phyloP scores from a whole-genome alignment of 441 rosid species.

The Erysimum cheiri region DNA sequence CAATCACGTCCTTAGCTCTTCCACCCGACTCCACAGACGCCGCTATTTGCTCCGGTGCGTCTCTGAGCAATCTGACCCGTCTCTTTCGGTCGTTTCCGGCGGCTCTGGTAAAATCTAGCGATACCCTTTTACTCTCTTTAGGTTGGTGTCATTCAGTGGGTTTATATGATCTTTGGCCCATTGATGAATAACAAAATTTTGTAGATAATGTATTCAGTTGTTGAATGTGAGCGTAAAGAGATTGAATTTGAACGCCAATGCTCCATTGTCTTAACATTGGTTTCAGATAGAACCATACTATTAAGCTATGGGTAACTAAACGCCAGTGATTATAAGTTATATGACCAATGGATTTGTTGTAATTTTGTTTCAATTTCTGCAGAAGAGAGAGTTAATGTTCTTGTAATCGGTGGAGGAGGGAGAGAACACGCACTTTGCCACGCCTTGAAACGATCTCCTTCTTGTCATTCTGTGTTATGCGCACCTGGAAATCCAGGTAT shows the following conservation, averaged over 20 bases:
- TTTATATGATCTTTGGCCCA: neutral
- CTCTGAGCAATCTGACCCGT: conserved; percentile 42
- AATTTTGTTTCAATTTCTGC: conserved; percentile 32
- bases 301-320: neutral
- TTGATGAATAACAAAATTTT: neutral
- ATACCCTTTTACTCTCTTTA: conserved; percentile 26
- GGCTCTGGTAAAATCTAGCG: conserved; percentile 48
- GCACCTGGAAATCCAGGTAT: conserved; percentile 95
- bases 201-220: neutral
- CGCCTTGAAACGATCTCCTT: conserved; percentile 77
- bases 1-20: conserved; percentile 24
- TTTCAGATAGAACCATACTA: conserved; percentile 13
- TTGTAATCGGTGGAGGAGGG: conserved; percentile 96
- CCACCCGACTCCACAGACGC: conserved; percentile 14
- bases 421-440: conserved; percentile 94
- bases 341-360: neutral
- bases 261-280: neutral
- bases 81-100: conserved; percentile 34
- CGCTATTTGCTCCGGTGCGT: conserved; percentile 42
- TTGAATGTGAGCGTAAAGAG: neutral
- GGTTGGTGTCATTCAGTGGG: neutral
- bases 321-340: neutral
- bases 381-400: conserved; percentile 70
- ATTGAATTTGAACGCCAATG: conserved; percentile 1
- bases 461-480: conserved; percentile 76